Base-by-base conservation (phyloP, 208 protist genomes). In the Lotmaria passim region DNA sequence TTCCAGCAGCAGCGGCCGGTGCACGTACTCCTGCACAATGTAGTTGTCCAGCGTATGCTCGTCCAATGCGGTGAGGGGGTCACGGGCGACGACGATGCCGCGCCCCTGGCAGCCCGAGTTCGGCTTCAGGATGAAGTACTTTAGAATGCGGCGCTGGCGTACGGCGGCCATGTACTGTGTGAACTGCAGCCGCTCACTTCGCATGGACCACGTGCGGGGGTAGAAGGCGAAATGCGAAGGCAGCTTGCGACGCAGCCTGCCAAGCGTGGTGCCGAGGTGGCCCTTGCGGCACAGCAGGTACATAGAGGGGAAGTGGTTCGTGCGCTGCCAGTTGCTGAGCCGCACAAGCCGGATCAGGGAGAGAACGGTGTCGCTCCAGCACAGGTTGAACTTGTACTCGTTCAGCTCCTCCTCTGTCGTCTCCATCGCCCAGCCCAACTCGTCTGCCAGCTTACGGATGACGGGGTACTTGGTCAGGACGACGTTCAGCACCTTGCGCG, bases 301-400 rank as follows among this genome's bases (percentile, higher is more conserved):
- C 97, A 98, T 98, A 23, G 87, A 91, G 6, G 96, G 95, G 75
- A 98, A 98, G 78, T 99, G 97, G 83, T 99, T 99, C 15, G 96
- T 97, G 26, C 90, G 85, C 81, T 99, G 97, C 85, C 93, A 98
- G 71, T 90, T 93, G 30, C 82, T 83, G 30, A 98, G 71, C 2
- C 87, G 82, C 51, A 95, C 93, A 15, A 98, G 78, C 21, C 89
- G 76, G 36, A 94, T 93, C 34, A 96, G 69, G n/a, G 89, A 82
- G 61, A 98, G 84, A 17, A 93, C 93, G 12, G 88, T 92, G 67
- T 99, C 97, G 50, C 86, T 95, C 96, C 96, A 99, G 75, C 94
- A 91, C 19, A 99, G 52, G 79, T 98, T 97, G 76, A 97, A 98
- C 44, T 86, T 77, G 63, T 96, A 96, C 41, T 83, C 75, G 57